phyloP scores from a whole-genome alignment of 2,329 filamentous ascomycete genomes.

The Ophiocordyceps camponoti-saundersi region DNA sequence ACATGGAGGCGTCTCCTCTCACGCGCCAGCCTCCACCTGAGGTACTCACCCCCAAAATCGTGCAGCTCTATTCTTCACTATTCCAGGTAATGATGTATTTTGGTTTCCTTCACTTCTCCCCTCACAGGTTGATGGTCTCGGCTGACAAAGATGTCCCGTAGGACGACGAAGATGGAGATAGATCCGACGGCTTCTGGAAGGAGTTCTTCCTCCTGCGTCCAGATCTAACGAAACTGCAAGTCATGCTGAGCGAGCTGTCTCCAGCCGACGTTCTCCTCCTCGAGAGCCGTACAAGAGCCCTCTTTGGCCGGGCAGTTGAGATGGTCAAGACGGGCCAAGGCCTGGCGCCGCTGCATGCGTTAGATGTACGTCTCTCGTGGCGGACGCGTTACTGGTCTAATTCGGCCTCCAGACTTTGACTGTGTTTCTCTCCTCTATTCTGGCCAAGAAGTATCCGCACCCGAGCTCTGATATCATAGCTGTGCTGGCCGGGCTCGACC shows the following conservation, averaged over 20 bases:
- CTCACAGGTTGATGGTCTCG: neutral
- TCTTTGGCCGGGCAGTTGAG: slow-evolving; percentile 58
- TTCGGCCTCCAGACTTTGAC: slow-evolving; percentile 53
- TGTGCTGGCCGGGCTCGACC: slow-evolving; percentile 73
- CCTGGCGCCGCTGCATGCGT: slow-evolving; percentile 57
- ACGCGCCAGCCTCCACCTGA: slow-evolving; percentile 84
- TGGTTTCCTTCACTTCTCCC: neutral
- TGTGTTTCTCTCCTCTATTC: slow-evolving; percentile 65
- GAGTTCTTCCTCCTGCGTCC: slow-evolving; percentile 88
- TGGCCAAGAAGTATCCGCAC: slow-evolving; percentile 85
- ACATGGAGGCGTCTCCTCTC: slow-evolving; percentile 74
- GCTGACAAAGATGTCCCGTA: slow-evolving; percentile 13
- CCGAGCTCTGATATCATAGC: slow-evolving; percentile 90
- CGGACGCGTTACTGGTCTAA: neutral
- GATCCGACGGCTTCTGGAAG: slow-evolving; percentile 82
- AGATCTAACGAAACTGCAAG: slow-evolving; percentile 50
- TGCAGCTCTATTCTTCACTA: slow-evolving; percentile 71
- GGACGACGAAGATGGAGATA: slow-evolving; percentile 54
- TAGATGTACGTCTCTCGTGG: slow-evolving; percentile 52
- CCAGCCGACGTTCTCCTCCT: slow-evolving; percentile 61
- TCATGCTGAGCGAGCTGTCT: slow-evolving; percentile 50
- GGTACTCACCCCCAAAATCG: slow-evolving; percentile 86
- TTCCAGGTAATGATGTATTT: slow-evolving; percentile 41
- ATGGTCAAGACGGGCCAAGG: slow-evolving; percentile 45
- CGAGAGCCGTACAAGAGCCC: slow-evolving; percentile 61